These are phyloP conservation scores for Auriculariales sp. DNA, from an alignment of 768 basidiomycete species.

Conservation along the genomic window DNA sequence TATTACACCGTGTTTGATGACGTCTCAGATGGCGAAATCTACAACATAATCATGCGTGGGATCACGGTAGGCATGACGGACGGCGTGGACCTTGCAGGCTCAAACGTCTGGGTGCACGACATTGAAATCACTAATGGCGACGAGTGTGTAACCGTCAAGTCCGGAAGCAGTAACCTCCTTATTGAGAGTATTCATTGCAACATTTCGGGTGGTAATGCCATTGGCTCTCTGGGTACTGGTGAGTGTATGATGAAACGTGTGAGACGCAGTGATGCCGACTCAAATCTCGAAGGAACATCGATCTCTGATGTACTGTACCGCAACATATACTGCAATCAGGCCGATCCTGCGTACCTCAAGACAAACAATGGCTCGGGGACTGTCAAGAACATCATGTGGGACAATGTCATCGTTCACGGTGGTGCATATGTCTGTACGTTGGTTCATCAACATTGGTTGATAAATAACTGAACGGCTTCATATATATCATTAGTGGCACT, in stretches of 20 bases:
- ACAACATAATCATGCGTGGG: constrained; percentile 18
- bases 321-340: constrained; percentile 14
- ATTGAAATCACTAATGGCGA: constrained; percentile 19
- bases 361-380: too few species aligned
- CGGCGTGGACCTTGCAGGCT: constrained; percentile 13
- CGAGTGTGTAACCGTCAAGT: constrained; percentile 21
- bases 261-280: too few species aligned
- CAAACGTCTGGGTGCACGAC: constrained; percentile 20
- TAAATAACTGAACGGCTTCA: too few species aligned
- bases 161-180: constrained; percentile 17
- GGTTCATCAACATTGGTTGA: too few species aligned
- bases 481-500: too few species aligned
- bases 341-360: too few species aligned
- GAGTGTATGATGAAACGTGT: too few species aligned
- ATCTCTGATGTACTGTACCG: constrained; percentile 15
- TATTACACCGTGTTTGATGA: constrained; percentile 15
- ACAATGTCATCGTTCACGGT: too few species aligned
- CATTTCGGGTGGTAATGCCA: constrained; percentile 17
- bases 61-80: constrained; percentile 16
- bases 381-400: too few species aligned
- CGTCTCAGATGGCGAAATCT: constrained; percentile 17
- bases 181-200: constrained; percentile 21
- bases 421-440: too few species aligned
- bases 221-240: constrained; percentile 14
- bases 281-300: too few species aligned